These are phyloP conservation scores for Leptomonas pyrrhocoris DNA, from an alignment of 208 protist genomes.

Conservation along the genomic window DNA sequence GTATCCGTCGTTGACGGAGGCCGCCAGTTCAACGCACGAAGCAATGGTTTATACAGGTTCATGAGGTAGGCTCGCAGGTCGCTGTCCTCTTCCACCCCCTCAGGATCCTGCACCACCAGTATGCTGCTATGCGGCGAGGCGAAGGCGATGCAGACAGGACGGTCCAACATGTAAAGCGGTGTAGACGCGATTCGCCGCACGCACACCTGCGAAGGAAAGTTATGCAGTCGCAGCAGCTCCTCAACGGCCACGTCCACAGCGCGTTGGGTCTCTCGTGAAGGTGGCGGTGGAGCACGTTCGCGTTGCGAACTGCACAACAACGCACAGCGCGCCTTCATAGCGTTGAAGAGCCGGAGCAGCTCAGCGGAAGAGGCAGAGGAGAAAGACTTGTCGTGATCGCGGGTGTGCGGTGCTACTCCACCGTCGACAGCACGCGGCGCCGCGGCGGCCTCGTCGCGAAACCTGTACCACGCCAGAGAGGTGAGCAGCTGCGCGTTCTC, in stretches of 20 bases:
- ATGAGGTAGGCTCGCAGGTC: slow-evolving; percentile 23
- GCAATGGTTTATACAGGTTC: slow-evolving; percentile 23
- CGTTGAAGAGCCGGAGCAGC: neutral
- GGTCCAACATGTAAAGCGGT: slow-evolving; percentile 18
- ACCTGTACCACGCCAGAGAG: slow-evolving; percentile 16
- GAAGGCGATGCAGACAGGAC: slow-evolving; percentile 22
- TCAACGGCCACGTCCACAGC: slow-evolving; percentile 25
- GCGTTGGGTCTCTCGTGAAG: neutral
- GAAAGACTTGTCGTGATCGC: neutral
- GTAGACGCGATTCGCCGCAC: slow-evolving; percentile 9
- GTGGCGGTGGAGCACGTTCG: neutral
- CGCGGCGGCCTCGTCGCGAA: neutral
- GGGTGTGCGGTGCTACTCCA: neutral
- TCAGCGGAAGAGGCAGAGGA: neutral
- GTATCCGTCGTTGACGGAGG: neutral
- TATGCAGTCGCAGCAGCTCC: slow-evolving; percentile 4
- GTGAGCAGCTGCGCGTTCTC: slow-evolving; percentile 23
- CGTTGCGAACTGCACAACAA: neutral
- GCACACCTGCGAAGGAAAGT: slow-evolving; percentile 20
- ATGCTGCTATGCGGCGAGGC: slow-evolving; percentile 22
- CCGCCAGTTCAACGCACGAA: slow-evolving; percentile 17
- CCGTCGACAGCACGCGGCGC: neutral
- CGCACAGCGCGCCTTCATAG: neutral
- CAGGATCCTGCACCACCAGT: slow-evolving; percentile 28
- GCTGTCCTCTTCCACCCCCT: slow-evolving; percentile 9